These are phyloP conservation scores for Auricularia heimuer DNA, from an alignment of 768 basidiomycete species.

Conservation along the genomic window DNA sequence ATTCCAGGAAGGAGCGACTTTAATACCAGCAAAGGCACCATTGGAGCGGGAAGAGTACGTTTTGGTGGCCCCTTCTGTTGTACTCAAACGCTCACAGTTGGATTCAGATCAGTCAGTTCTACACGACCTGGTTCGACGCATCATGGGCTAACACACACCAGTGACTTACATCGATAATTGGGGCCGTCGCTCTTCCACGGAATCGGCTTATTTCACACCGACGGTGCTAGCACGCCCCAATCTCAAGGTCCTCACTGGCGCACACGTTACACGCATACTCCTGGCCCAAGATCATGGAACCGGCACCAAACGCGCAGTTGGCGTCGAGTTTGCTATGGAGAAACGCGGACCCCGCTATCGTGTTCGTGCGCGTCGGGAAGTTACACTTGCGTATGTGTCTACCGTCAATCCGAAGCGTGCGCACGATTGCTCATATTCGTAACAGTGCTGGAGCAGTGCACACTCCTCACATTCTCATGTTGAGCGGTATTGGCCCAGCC, in stretches of 20 bases:
- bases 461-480: conserved; percentile 27
- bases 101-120: not conserved
- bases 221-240: conserved; percentile 11
- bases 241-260: conserved; percentile 8
- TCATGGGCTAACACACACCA: not conserved
- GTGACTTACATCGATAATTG: conserved; percentile 8
- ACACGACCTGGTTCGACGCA: not conserved
- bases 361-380: conserved; percentile 9
- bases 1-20: conserved; percentile 1
- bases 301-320: conserved; percentile 8
- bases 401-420: not conserved
- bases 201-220: conserved; percentile 12
- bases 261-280: conserved; percentile 10
- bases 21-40: conserved; percentile 9
- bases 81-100: not conserved
- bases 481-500: conserved; percentile 58
- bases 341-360: conserved; percentile 2
- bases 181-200: conserved; percentile 8
- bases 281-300: conserved; percentile 5
- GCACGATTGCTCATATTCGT: not conserved
- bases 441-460: conserved; percentile 26
- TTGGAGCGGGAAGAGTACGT: not conserved
- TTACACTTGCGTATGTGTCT: conserved; percentile 11
- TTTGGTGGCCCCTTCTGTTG: not conserved
- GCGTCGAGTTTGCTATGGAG: conserved; percentile 9